Evolutionary conservation across 2,329 filamentous ascomycete genomes (phyloP).

Genomic region (Botrytis deweyae): DNA sequence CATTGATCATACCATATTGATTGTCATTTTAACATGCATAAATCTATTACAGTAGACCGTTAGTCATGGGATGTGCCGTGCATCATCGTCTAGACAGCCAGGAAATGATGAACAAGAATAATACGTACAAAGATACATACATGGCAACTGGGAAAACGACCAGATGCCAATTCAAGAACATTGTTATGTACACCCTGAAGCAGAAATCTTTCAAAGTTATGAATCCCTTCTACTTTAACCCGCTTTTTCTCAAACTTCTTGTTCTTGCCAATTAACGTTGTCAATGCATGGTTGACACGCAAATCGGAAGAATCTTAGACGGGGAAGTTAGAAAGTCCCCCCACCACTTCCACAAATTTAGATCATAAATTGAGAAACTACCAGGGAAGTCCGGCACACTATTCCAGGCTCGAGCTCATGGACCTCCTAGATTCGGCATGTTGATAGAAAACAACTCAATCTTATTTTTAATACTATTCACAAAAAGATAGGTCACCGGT

Average conservation of each 20-base stretch:
- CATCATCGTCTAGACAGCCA: not conserved
- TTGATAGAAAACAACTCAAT: not conserved
- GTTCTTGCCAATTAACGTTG: not conserved
- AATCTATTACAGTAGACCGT: not conserved
- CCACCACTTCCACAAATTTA: slow-evolving; percentile 4
- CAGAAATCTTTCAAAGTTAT: not conserved
- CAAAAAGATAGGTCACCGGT: slow-evolving; percentile 1
- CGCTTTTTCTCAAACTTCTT: not conserved
- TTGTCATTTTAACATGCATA: slow-evolving; percentile 9
- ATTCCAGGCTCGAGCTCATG: not conserved
- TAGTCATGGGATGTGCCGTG: slow-evolving; percentile 5
- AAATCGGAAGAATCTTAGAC: slow-evolving; percentile 11
- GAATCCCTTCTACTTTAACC: not conserved
- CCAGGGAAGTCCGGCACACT: slow-evolving; percentile 5
- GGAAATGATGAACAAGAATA: not conserved
- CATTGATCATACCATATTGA: not conserved
- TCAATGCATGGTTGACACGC: slow-evolving; percentile 13
- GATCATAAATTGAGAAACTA: slow-evolving; percentile 6
- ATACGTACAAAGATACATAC: not conserved
- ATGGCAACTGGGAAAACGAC: not conserved
- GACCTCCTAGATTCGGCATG: not conserved
- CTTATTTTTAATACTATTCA: slow-evolving; percentile 2
- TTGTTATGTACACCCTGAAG: not conserved
- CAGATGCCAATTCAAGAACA: not conserved
- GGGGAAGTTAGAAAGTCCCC: not conserved